Conservation (phyloP, 208 protist genomes). For the Leptomonas seymouri region DNA sequence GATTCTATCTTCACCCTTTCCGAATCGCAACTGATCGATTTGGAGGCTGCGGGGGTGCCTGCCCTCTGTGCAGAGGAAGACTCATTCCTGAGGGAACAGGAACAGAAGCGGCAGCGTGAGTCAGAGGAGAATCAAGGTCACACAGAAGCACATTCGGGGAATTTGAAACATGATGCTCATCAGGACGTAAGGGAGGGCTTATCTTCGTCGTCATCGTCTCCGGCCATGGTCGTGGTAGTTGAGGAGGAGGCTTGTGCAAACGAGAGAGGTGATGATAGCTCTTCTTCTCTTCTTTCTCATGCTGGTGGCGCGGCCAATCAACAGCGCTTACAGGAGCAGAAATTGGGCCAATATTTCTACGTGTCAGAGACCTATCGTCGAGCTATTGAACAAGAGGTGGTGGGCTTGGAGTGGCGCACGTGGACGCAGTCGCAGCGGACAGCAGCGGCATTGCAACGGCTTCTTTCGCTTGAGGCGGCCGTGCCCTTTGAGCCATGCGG, state of each 20-base stretch:
- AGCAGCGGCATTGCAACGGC: constrained; percentile 63
- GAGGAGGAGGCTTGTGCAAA: neutral
- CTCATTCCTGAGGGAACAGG: neutral
- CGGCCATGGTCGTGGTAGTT: neutral
- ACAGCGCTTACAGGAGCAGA: neutral
- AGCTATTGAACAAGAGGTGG: constrained; percentile 58
- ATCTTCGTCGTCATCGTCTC: neutral
- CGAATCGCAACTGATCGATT: constrained; percentile 40
- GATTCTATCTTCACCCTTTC: constrained; percentile 76
- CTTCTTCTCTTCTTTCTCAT: too few relatives aligned
- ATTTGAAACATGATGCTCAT: neutral
- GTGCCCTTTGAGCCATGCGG: constrained; percentile 54
- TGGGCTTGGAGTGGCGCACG: constrained; percentile 75
- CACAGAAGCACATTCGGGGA: neutral
- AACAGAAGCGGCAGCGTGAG: neutral
- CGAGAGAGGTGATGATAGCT: neutral
- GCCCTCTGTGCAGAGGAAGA: constrained; percentile 19
- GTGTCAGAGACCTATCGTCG: constrained; percentile 18
- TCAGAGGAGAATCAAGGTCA: neutral
- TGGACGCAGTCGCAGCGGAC: constrained; percentile 67
- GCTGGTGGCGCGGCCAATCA: too few relatives aligned
- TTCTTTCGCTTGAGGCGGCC: constrained; percentile 70
- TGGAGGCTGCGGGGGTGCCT: constrained; percentile 39
- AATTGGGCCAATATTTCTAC: neutral
- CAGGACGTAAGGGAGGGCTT: neutral